These are phyloP conservation scores for Hymenoscyphus linearis DNA, from an alignment of 2,329 filamentous ascomycete genomes.

Conservation along the genomic window DNA sequence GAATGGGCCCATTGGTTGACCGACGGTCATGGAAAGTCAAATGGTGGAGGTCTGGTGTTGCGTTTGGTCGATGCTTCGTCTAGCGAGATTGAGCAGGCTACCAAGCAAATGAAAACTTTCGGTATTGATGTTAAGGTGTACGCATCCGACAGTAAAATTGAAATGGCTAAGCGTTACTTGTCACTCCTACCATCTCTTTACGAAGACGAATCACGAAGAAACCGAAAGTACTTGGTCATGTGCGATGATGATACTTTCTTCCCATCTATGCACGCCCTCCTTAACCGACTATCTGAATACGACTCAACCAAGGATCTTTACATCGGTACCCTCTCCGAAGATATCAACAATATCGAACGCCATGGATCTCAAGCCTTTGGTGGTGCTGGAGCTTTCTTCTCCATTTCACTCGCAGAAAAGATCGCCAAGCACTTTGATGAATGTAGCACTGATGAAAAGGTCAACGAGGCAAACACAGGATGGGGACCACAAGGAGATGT, in stretches of 20 bases:
- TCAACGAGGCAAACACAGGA: conserved; percentile 50
- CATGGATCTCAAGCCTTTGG: conserved; percentile 32
- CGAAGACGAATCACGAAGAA: conserved; percentile 42
- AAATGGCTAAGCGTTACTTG: conserved; percentile 55
- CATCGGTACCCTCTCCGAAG: conserved; percentile 31
- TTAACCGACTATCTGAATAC: conserved; percentile 21
- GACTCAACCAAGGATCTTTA: conserved; percentile 26
- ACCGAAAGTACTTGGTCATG: conserved; percentile 38
- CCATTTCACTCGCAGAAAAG: conserved; percentile 39
- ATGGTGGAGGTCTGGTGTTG: conserved; percentile 51
- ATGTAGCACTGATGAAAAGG: conserved; percentile 46
- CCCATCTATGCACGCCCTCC: conserved; percentile 29
- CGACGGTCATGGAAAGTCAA: conserved; percentile 48
- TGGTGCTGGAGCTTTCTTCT: conserved; percentile 31
- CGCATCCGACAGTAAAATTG: conserved; percentile 46
- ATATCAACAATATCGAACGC: conserved; percentile 28
- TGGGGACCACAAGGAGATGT: conserved; percentile 45
- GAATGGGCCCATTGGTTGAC: conserved; percentile 59
- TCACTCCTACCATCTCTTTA: conserved; percentile 50
- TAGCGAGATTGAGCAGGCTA: conserved; percentile 45
- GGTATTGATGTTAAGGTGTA: conserved; percentile 55
- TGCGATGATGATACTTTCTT: conserved; percentile 34
- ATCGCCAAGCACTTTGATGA: conserved; percentile 41
- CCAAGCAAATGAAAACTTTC: conserved; percentile 40
- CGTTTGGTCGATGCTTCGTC: conserved; percentile 49